A percentile compares a stretch with the other conserved stretches of the same genome.
Conservation (phyloP, 495 filamentous ascomycete genomes). For the Thozetella sp. region DNA sequence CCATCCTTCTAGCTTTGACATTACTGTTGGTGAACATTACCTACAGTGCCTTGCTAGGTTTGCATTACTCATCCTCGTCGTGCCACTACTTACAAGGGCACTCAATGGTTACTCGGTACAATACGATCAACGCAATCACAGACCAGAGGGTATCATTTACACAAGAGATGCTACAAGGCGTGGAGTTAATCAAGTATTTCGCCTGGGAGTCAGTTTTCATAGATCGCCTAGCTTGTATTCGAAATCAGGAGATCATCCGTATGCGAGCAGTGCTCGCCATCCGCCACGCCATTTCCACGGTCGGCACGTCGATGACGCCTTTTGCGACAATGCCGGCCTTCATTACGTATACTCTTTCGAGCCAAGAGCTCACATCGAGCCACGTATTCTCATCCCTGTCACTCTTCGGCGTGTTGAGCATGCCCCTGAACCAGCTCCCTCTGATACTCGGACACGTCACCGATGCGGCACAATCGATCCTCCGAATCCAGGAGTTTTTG, state of each 20-base stretch:
- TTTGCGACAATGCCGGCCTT: slow-evolving; percentile 96
- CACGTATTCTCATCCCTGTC: slow-evolving; percentile 90
- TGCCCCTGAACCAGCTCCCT: slow-evolving; percentile 87
- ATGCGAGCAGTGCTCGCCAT: slow-evolving; percentile 82
- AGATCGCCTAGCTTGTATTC: slow-evolving; percentile 71
- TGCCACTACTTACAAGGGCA: slow-evolving; percentile 75
- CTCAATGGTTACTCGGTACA: slow-evolving; percentile 73
- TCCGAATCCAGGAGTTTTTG: slow-evolving; percentile 85
- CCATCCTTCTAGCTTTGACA: slow-evolving; percentile 73
- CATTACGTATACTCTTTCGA: slow-evolving; percentile 84
- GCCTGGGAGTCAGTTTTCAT: slow-evolving; percentile 92
- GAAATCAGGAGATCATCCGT: slow-evolving; percentile 71
- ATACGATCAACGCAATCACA: slow-evolving; percentile 86
- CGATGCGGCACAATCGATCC: slow-evolving; percentile 83
- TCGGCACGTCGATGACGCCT: slow-evolving; percentile 74
- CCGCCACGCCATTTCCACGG: slow-evolving; percentile 80
- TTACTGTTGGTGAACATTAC: slow-evolving; percentile 82
- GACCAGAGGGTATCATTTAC: slow-evolving; percentile 89
- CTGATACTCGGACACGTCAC: slow-evolving; percentile 85
- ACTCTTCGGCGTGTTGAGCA: slow-evolving; percentile 85
- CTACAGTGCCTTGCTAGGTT: slow-evolving; percentile 88
- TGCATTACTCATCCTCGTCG: slow-evolving; percentile 73
- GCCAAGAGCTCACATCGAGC: slow-evolving; percentile 70
- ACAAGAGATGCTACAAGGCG: slow-evolving; percentile 88
- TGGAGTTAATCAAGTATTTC: slow-evolving; percentile 94